Evolutionary conservation across 768 basidiomycete genomes (phyloP), one percentile per base, ranked within the genome.

Genomic region (Hirschioporus abietinus): DNA sequence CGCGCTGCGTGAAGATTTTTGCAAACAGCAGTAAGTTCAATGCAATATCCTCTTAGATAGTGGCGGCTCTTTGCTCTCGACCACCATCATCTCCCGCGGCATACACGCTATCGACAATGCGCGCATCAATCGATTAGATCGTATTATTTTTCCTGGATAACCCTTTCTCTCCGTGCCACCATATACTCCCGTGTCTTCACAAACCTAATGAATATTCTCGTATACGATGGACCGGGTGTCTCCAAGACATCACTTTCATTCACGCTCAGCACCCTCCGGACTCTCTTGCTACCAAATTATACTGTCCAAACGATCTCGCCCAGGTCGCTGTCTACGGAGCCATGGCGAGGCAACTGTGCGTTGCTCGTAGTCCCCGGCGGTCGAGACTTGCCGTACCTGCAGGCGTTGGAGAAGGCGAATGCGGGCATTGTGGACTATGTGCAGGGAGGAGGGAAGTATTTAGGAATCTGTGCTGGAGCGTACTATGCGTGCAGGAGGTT

Each of bases 351-450:
- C 7, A 82, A 84, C 10, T 96, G 93, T 73, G 88, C 89, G 1
- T 80, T 96, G 1, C 84, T 98, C 20, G 89, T 95, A 63, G 78
- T 96, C 66, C 87, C 92, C n/a, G 82, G 87, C 66, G 84, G 84
- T 62, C 78, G 83, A 34, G 80, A 81, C 67, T 70, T 77, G 9
- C 79, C 78, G 23, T 83, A 78, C 74, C 74, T 79, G 17, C 71
- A 74, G 63, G 75, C 77, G 52, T 72, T 82, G 58, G 72, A 68
- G 8, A 64, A 78, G 10, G 78, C 84, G 8, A 78, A 78, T 59
- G 71, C 76, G 12, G 74, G 82, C 1, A 86, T 95, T 62, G 79
- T 78, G 63, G 79, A 79, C 3, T 96, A 86, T 69, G 84, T 91
- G 7, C 80, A 86, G 57, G 70, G 76, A 7, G 94, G 95, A 0